These are phyloP conservation scores for Stereocaulon alpinum DNA, from an alignment of 495 filamentous ascomycete genomes.

Conservation along the genomic window DNA sequence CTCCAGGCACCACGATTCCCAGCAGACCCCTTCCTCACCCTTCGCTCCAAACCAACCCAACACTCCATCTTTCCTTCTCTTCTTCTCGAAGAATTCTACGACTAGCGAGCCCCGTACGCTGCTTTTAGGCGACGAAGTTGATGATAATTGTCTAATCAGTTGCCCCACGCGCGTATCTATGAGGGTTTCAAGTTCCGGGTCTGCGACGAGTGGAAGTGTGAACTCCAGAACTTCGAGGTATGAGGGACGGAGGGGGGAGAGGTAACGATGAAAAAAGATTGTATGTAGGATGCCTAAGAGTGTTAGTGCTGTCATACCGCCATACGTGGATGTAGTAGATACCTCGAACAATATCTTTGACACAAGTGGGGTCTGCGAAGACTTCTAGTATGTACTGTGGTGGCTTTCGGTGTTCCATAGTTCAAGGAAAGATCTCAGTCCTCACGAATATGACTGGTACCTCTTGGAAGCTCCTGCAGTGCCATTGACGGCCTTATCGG, in stretches of 20 bases:
- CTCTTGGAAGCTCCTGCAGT: not conserved
- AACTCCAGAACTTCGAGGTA: conserved; percentile 87
- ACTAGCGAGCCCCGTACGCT: conserved; percentile 67
- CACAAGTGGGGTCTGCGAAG: conserved; percentile 67
- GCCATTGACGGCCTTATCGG: conserved; percentile 17
- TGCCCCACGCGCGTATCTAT: conserved; percentile 77
- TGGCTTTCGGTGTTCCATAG: conserved; percentile 51
- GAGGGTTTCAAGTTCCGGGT: conserved; percentile 80
- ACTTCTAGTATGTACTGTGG: conserved; percentile 79
- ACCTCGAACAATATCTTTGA: conserved; percentile 92
- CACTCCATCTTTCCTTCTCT: conserved; percentile 54
- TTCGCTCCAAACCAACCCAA: conserved; percentile 58
- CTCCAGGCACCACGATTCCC: conserved; percentile 91
- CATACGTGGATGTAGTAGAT: not conserved
- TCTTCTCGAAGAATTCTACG: conserved; percentile 93
- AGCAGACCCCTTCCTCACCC: conserved; percentile 85
- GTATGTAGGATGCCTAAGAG: conserved; percentile 80
- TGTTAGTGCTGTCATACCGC: conserved; percentile 6
- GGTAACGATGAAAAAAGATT: conserved; percentile 98
- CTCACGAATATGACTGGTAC: not conserved
- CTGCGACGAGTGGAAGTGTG: conserved; percentile 79
- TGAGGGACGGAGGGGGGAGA: conserved; percentile 72
- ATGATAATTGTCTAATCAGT: conserved; percentile 54
- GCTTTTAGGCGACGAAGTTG: conserved; percentile 38
- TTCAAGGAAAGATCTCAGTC: not conserved